Evolutionary conservation across 2,329 filamentous ascomycete genomes (phyloP), one percentile per base, ranked within the genome.

Genomic region (Moelleriella libera): DNA sequence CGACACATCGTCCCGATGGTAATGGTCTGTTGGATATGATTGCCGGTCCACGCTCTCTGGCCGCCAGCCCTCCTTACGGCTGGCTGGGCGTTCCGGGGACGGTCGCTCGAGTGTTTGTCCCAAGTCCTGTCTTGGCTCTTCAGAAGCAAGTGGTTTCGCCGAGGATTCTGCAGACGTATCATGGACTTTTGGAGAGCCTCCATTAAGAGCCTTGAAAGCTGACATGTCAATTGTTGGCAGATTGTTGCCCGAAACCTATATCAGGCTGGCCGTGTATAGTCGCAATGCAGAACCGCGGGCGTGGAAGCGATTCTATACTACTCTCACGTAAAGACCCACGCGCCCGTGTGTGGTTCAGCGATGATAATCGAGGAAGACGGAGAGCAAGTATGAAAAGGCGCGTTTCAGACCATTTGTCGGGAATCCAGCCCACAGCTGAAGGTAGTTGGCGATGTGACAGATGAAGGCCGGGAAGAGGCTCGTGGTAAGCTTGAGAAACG

Each of bases 161-260:
- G 59, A 56, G 21, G 53, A 54, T 45, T 58, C 51, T 34, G 55
- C 49, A 21, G 67, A 55, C 29, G 58, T 57, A 49, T 68, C 68
- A 42, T 63, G 55, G 30, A 60, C 58, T 53, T 68, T 72, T 43
- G 68, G 71, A 50, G 70, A 73, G 54, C 62, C 66, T 53, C 71
- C 69, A 51, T 74, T 74, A n/a, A 76, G 67, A 53, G 70, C 69
- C 31, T 66, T 72, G 50, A 74, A 75, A n/a, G 68, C 60, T 40
- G 72, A 67, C 73, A 76, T 76, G 54, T 28, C 46, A 47, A 39
- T n/a, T n/a, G n/a, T n/a, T n/a, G n/a, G n/a, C n/a, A n/a, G n/a
- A n/a, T n/a, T n/a, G n/a, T n/a, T n/a, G n/a, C n/a, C n/a, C n/a
- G n/a, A n/a, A n/a, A n/a, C n/a, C n/a, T n/a, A n/a, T n/a, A n/a